Conservation (phyloP, 1,284 basidiomycete genomes). For the Ganoderma meredithae region DNA sequence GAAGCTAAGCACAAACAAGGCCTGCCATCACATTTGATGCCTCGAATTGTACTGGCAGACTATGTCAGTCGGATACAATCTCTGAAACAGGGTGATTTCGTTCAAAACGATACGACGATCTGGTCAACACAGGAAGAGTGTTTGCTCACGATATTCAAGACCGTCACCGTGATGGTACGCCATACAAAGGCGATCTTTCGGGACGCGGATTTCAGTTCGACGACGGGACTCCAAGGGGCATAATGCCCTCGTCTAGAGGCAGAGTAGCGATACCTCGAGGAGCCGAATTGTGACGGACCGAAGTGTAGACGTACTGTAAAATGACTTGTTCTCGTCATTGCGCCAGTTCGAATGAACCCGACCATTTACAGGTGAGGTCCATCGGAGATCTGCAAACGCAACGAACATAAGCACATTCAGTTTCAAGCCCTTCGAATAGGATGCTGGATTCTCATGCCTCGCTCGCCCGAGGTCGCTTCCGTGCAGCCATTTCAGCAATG, state of each 20-base stretch:
- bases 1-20: no score
- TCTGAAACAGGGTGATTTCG: background rate
- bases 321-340: no score
- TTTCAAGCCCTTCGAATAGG: no score
- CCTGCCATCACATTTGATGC: background rate
- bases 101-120: background rate
- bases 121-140: conserved; percentile 1
- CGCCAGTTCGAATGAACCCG: no score
- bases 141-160: conserved; percentile 1
- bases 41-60: background rate
- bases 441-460: no score
- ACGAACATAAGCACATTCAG: no score
- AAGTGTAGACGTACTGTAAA: no score
- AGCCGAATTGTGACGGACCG: background rate
- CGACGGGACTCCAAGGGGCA: no score
- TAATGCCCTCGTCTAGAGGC: background rate
- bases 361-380: no score
- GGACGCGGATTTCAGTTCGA: background rate
- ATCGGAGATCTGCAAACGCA: no score
- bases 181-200: background rate
- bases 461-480: no score
- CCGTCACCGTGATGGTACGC: background rate
- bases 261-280: background rate
- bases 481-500: background rate
- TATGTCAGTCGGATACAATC: background rate